phyloP scores from a whole-genome alignment of 768 basidiomycete genomes.

The Dioszegia aurantiaca region DNA sequence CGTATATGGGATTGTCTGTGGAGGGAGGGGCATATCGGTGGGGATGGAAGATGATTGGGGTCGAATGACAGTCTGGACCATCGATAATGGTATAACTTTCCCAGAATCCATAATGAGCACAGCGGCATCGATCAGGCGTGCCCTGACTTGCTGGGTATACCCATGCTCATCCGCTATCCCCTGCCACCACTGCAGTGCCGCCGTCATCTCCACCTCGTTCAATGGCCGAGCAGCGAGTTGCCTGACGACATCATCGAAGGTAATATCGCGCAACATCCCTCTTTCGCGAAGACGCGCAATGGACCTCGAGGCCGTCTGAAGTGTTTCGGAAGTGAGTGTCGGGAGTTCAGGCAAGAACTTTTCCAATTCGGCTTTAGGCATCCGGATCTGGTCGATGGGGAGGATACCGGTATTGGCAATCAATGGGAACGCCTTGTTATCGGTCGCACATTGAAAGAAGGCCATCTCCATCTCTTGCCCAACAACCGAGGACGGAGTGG shows the following conservation, averaged over 20 bases:
- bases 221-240: slow-evolving; percentile 73
- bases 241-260: slow-evolving; percentile 75
- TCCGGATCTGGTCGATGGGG: slow-evolving; percentile 65
- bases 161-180: slow-evolving; percentile 54
- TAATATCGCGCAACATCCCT: slow-evolving; percentile 68
- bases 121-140: slow-evolving; percentile 68
- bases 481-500: slow-evolving; percentile 81
- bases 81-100: slow-evolving; percentile 66
- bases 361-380: slow-evolving; percentile 68
- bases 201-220: slow-evolving; percentile 67
- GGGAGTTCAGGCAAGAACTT: slow-evolving; percentile 76
- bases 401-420: slow-evolving; percentile 73
- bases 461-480: slow-evolving; percentile 67
- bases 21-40: slow-evolving; percentile 70
- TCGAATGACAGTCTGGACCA: slow-evolving; percentile 70
- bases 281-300: slow-evolving; percentile 63
- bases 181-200: slow-evolving; percentile 85
- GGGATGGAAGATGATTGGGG: slow-evolving; percentile 64
- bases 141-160: slow-evolving; percentile 54
- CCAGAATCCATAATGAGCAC: slow-evolving; percentile 58
- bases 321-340: slow-evolving; percentile 64
- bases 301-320: slow-evolving; percentile 61
- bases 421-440: slow-evolving; percentile 61
- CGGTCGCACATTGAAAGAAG: slow-evolving; percentile 68
- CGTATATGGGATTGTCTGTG: slow-evolving; percentile 65